Base-by-base conservation (phyloP, 768 basidiomycete species). In the Mycena vitilis region DNA sequence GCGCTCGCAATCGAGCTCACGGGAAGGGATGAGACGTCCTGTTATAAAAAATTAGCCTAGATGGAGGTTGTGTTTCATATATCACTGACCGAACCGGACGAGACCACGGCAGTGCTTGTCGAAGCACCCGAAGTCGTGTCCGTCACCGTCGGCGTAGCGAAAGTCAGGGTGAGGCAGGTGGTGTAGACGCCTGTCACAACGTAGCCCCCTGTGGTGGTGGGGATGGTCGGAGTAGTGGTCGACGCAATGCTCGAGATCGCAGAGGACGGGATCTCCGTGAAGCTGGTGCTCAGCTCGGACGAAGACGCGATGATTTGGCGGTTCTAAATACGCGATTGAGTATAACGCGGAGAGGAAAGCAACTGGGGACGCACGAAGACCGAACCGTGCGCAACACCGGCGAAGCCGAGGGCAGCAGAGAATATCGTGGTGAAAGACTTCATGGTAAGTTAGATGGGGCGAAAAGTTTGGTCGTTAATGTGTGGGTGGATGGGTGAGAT, bases 131-230 rank as follows among this genome's bases (percentile, higher is more conserved):
- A 40, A 30, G 25, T 25, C 2, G 37, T 56, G n/a, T 23, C 40
- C 20, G 49, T 52, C 34, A 38, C 16, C 15, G 20, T 38, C 4
- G 60, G 51, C 2, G 38, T 23, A 6, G 49, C 23, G 18, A 62
- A 62, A 2, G 60, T 62, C 8, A 63, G n/a, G 12, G 61, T 63
- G 11, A 63, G 52, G 47, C 61, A 63, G 0, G 61, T 63, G 12
- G 61, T 63, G 44, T 63, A 63, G 2, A 63, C 36, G 0, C 61
- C 61, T 20, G 61, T 55, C 12, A 63, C 44, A 3, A 63, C 42
- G n/a, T 7, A 63, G 30, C 61, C 61, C 12, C 61, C 61, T 10
- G 60, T 62, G 0, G 49, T 13, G 36, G 40, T 53, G 3, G 60
- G 60, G 36, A 44, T 0, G 2, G 12, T 13, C 5, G 5, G 13